Percentiles rank a stretch among this genome's conserved stretches.
These are phyloP conservation scores for Clarireedia monteithiana DNA, from an alignment of 2,329 filamentous ascomycete genomes.

Conservation along the genomic window DNA sequence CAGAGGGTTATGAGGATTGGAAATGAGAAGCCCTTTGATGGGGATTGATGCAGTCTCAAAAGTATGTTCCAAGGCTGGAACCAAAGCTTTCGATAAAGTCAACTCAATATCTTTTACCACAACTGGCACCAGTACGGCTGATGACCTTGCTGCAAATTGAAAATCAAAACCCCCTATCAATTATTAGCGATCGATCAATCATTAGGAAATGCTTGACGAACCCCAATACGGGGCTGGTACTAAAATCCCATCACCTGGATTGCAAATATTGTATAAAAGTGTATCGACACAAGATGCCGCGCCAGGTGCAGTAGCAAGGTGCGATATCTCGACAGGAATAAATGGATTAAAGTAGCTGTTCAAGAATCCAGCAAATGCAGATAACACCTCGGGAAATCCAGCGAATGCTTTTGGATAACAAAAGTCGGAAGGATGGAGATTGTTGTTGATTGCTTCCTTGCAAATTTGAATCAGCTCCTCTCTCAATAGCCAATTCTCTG, in stretches of 20 bases:
- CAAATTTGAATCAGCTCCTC: slow-evolving; percentile 12
- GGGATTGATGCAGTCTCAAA: background rate
- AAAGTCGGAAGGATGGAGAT: slow-evolving; percentile 7
- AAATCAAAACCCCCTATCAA: slow-evolving; percentile 4
- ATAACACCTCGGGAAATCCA: slow-evolving; percentile 7
- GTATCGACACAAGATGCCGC: slow-evolving; percentile 14
- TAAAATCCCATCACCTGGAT: slow-evolving; percentile 15
- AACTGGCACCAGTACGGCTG: background rate
- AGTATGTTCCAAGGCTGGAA: slow-evolving; percentile 1
- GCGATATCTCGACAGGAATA: slow-evolving; percentile 9
- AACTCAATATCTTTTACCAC: background rate
- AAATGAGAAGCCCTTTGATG: slow-evolving; percentile 33
- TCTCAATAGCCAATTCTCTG: slow-evolving; percentile 19
- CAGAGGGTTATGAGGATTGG: slow-evolving; percentile 28
- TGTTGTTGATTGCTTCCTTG: slow-evolving; percentile 8
- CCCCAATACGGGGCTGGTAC: slow-evolving; percentile 17
- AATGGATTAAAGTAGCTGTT: slow-evolving; percentile 15
- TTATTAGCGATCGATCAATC: background rate
- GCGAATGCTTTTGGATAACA: slow-evolving; percentile 10
- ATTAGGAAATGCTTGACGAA: background rate
- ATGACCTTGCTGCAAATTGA: background rate
- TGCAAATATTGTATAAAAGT: slow-evolving; percentile 14
- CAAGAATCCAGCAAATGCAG: slow-evolving; percentile 11
- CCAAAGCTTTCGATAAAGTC: background rate
- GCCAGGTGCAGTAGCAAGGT: slow-evolving; percentile 13